phyloP scores from a whole-genome alignment of 2,329 filamentous ascomycete genomes.

The Aspergillus ochraceus region DNA sequence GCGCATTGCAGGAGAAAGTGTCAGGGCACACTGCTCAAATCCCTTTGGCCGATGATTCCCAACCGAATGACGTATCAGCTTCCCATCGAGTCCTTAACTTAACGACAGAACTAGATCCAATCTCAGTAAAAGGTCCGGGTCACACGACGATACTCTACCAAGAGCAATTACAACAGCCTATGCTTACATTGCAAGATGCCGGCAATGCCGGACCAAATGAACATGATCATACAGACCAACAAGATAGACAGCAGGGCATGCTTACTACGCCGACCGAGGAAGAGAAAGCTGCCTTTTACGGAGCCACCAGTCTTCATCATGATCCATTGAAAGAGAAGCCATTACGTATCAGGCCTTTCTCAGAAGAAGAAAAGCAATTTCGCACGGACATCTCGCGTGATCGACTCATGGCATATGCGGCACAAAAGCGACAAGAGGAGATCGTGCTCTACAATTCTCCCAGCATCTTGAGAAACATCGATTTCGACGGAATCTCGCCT shows the following conservation, averaged over 20 bases:
- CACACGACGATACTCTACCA: neutral
- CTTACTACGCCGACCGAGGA: neutral
- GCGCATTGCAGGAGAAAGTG: neutral
- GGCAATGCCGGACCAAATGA: neutral
- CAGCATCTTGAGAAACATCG: constrained; percentile 17
- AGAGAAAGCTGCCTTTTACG: neutral
- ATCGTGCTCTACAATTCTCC: neutral
- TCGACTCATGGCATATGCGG: neutral
- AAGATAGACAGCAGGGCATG: neutral
- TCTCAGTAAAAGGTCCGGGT: neutral
- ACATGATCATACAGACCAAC: neutral
- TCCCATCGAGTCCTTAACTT: too few relatives aligned
- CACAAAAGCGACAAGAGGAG: neutral
- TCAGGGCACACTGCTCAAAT: neutral
- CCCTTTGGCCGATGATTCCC: too few relatives aligned
- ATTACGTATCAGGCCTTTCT: neutral
- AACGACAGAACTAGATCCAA: neutral
- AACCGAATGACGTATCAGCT: too few relatives aligned
- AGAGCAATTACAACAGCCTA: neutral
- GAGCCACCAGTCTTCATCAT: neutral
- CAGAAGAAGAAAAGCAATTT: neutral
- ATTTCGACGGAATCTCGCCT: constrained; percentile 33
- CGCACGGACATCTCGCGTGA: neutral
- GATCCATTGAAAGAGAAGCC: neutral
- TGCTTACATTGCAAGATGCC: neutral